Evolutionary conservation across 1,139 yeast genomes (phyloP).

Genomic region (Saccharomyces hybrid): DNA sequence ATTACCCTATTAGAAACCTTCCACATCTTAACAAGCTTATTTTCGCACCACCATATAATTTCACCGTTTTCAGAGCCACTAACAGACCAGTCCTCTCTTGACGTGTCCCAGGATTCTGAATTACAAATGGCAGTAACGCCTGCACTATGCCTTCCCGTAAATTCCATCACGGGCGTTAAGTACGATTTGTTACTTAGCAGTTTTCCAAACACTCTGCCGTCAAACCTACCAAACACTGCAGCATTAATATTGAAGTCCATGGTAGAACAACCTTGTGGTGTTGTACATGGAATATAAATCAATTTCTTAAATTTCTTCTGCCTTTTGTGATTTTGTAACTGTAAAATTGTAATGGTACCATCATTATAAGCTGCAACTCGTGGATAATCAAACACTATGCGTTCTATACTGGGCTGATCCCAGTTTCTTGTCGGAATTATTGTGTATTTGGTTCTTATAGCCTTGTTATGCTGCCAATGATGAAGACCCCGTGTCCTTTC

Average conservation of each 20-base stretch:
- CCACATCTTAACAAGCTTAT: slow-evolving; percentile 21
- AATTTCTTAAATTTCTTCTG: slow-evolving; percentile 23
- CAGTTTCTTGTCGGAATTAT: slow-evolving; percentile 19
- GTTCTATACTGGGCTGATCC: slow-evolving; percentile 29
- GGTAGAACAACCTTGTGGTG: slow-evolving; percentile 34
- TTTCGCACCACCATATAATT: slow-evolving; percentile 34
- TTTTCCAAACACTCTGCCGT: slow-evolving; percentile 38
- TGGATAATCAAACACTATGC: slow-evolving; percentile 32
- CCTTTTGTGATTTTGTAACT: slow-evolving; percentile 24
- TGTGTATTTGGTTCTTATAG: slow-evolving; percentile 29
- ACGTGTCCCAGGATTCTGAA: slow-evolving; percentile 17
- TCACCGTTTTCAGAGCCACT: slow-evolving; percentile 38
- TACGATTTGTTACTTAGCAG: slow-evolving; percentile 34
- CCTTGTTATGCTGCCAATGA: slow-evolving; percentile 48
- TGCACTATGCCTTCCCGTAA: slow-evolving; percentile 28
- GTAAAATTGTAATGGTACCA: slow-evolving; percentile 31
- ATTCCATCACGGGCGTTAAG: slow-evolving; percentile 34
- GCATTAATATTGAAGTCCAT: slow-evolving; percentile 31
- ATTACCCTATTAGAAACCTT: slow-evolving; percentile 23
- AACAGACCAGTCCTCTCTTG: slow-evolving; percentile 31
- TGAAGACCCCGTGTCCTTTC: slow-evolving; percentile 38
- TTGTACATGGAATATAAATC: slow-evolving; percentile 33
- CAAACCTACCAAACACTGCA: slow-evolving; percentile 40
- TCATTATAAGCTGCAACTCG: slow-evolving; percentile 32
- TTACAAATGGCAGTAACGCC: slow-evolving; percentile 34